Conservation (phyloP, 257 asterid genomes). For the Ilex asprella region DNA sequence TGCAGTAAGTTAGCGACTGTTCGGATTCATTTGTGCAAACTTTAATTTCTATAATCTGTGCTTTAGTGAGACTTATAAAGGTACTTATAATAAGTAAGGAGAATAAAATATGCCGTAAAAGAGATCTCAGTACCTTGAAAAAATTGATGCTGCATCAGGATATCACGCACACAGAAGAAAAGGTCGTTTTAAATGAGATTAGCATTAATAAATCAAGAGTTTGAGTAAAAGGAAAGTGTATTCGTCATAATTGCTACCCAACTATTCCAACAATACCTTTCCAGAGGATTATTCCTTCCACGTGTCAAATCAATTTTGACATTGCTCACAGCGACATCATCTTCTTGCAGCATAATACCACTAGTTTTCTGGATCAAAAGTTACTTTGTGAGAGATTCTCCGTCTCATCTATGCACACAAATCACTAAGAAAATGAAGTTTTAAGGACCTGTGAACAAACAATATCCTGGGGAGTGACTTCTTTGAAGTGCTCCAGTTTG, state of each 20-base stretch:
- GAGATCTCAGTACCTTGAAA: conserved; percentile 50
- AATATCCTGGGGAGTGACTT: conserved; percentile 71
- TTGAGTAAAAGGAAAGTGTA: conserved; percentile 1
- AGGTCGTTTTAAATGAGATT: not conserved
- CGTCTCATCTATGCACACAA: too few relatives aligned
- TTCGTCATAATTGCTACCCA: not conserved
- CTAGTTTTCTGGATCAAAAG: conserved; percentile 1
- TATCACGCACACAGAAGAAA: conserved; percentile 20
- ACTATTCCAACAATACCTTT: not conserved
- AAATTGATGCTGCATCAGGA: conserved; percentile 61
- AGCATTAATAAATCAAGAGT: conserved; percentile 1
- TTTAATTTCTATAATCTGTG: not conserved
- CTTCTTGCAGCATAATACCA: not conserved
- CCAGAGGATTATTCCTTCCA: not conserved
- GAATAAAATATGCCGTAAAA: not conserved
- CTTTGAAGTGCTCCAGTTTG: conserved; percentile 48
- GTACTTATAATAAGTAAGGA: too few relatives aligned
- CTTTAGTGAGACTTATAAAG: not conserved
- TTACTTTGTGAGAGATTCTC: conserved; percentile 17
- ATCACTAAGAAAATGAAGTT: conserved; percentile 7
- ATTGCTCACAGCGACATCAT: not conserved
- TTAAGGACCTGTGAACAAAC: conserved; percentile 78
- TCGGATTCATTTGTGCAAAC: not conserved
- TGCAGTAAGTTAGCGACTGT: too few relatives aligned
- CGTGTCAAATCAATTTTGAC: not conserved